Conservation (phyloP, 306 rosid genomes). For the Bauhinia variegata region DNA sequence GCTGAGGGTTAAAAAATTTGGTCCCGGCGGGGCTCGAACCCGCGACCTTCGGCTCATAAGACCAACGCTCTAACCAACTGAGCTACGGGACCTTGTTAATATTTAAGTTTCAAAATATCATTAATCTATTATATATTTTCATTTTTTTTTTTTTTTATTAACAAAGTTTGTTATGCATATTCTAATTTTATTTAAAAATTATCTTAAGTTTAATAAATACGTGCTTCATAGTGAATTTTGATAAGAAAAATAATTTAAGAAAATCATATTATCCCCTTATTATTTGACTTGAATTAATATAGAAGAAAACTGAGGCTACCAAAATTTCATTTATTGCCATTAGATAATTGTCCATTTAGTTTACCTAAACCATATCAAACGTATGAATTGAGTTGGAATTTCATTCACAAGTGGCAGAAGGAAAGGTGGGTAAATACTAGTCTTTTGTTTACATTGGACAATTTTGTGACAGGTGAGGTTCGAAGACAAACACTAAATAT, state of each 20-base stretch:
- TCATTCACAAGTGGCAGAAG: conserved; percentile 8
- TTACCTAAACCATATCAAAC: conserved; percentile 31
- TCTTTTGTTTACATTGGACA: no score
- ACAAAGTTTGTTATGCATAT: no score
- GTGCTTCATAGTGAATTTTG: no score
- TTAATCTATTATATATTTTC: no score
- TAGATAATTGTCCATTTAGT: neutral
- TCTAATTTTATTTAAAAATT: no score
- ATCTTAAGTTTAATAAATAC: no score
- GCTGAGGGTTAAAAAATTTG: no score
- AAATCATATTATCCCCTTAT: no score
- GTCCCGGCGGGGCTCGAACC: conserved; percentile 73
- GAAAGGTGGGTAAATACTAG: neutral
- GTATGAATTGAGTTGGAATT: conserved; percentile 21
- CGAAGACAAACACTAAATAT: conserved; percentile 1
- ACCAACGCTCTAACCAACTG: conserved; percentile 75
- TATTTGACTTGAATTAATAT: neutral
- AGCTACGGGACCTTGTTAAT: conserved; percentile 55
- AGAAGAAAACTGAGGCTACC: neutral
- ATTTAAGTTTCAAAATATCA: no score
- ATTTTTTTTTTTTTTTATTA: no score
- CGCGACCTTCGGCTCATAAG: conserved; percentile 79
- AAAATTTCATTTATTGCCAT: neutral
- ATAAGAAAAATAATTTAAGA: no score
- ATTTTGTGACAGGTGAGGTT: neutral